Evolutionary conservation across 2,329 filamentous ascomycete genomes (phyloP), one percentile per base, ranked within the genome.

Genomic region (Cordyceps cicadae): DNA sequence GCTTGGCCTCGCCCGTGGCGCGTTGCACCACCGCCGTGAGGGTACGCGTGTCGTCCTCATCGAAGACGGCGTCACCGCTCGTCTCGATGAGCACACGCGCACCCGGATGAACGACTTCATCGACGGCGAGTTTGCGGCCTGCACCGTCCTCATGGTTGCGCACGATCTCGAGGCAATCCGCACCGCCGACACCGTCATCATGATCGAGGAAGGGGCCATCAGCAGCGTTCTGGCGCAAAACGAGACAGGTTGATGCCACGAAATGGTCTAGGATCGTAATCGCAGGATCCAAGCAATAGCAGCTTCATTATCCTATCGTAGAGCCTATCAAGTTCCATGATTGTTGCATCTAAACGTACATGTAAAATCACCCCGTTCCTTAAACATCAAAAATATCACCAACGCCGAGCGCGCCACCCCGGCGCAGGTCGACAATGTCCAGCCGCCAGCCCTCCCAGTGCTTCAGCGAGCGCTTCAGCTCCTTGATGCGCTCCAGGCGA

Each of bases 371-470:
- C 34, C 14, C 51, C 21, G 39, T 37, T 24, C 15, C 26, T 51
- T 70, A 88, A 57, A 87, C 75, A 67, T 87, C 85, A 69, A 87
- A 87, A 29, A 87, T 83, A 69, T 86, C 82, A 1, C 85, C 84
- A 21, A 83, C 75, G 0, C 84, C 84, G 64, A 85, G 81, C 0
- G 80, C 81, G 5, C 81, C 82, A 2, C 82, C 81, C 63, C 78
- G 75, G 63, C 83, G 75, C 52, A 76, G 78, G 69, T 87, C 85
- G 6, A 87, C 84, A 66, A 87, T 75, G 68, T 87, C 85, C 67
- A 87, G 72, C 71, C 84, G 78, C 84, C 84, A 87, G 8, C 85
- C 84, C 64, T 87, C 82, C 85, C 85, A 87, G 69, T 85, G 83
- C 76, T 84, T 86, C 57, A 87, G 74, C 1, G 78, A 77, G 61